Conservation (phyloP, 768 basidiomycete genomes). For the Nidularia pulvinata region DNA sequence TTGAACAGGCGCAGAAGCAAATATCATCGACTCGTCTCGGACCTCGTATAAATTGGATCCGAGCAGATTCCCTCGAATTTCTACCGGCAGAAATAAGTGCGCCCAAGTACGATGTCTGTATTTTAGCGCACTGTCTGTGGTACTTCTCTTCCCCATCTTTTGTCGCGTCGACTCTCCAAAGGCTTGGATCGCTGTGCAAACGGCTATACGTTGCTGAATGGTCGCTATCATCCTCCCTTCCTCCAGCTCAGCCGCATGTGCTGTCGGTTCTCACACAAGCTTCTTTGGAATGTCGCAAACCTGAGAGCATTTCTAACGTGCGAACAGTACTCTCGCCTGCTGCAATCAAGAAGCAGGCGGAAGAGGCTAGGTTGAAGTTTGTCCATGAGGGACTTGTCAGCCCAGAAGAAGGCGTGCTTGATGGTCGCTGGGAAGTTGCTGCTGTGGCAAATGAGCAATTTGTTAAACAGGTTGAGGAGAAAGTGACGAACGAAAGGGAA, state of each 20-base stretch:
- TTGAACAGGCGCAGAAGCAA: conserved; percentile 31
- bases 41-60: conserved; percentile 23
- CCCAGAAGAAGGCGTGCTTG: conserved; percentile 28
- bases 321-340: conserved; percentile 31
- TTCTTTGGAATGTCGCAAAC: conserved; percentile 26
- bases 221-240: neutral
- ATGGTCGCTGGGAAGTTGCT: conserved; percentile 1
- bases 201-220: neutral
- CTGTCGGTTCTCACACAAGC: conserved; percentile 33
- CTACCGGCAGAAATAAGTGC: conserved; percentile 9
- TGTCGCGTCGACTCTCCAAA: conserved; percentile 22
- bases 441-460: conserved; percentile 14
- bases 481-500: conserved; percentile 25
- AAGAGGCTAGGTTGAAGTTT: conserved; percentile 15
- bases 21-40: conserved; percentile 24
- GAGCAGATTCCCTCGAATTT: neutral
- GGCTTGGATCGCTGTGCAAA: conserved; percentile 8
- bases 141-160: conserved; percentile 33
- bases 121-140: conserved; percentile 35
- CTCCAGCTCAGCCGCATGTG: conserved; percentile 23
- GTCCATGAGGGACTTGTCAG: conserved; percentile 18
- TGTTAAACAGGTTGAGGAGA: conserved; percentile 14
- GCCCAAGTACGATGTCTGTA: conserved; percentile 26
- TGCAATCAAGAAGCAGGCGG: conserved; percentile 20
- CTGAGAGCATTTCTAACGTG: conserved; percentile 24